A percentile compares a stretch with the other conserved stretches of the same genome.
Conservation (phyloP, 2,329 filamentous ascomycete genomes). For the Monilinia fructicola region DNA sequence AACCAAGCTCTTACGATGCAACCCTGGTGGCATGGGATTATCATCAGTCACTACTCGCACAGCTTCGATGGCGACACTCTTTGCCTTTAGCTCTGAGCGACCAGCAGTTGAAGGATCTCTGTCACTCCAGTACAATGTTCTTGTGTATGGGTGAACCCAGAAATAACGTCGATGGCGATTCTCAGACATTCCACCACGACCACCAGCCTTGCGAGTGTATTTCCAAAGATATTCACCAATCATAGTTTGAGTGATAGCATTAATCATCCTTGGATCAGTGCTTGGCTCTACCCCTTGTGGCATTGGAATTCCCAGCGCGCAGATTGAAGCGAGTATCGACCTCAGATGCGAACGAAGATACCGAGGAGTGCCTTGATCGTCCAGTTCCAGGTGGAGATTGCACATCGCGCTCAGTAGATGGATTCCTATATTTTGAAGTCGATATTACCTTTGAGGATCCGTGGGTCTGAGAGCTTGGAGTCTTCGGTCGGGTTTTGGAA, state of each 20-base stretch:
- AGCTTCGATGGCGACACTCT: conserved; percentile 92
- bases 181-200: conserved; percentile 82
- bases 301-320: conserved; percentile 54
- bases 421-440: conserved; percentile 52
- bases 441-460: conserved; percentile 43
- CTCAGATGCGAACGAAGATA: conserved; percentile 95
- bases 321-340: conserved; percentile 89
- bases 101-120: conserved; percentile 78
- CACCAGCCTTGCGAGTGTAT: conserved; percentile 91
- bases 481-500: conserved; percentile 55
- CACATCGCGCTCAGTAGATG: conserved; percentile 50
- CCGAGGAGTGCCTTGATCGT: conserved; percentile 71
- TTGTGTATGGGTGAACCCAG: conserved; percentile 98
- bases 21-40: conserved; percentile 90
- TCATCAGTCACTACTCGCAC: conserved; percentile 88
- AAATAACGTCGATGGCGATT: conserved; percentile 94
- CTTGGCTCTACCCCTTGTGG: conserved; percentile 63
- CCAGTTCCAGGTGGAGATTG: conserved; percentile 48
- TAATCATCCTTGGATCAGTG: conserved; percentile 96
- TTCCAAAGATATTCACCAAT: conserved; percentile 99
- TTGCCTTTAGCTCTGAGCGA: conserved; percentile 71
- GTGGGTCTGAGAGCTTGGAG: conserved; percentile 53
- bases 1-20: conserved; percentile 91
- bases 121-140: conserved; percentile 95
- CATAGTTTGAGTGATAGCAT: conserved; percentile 99